These are phyloP conservation scores for Cystofilobasidium macerans DNA, from an alignment of 768 basidiomycete genomes.

Conservation along the genomic window DNA sequence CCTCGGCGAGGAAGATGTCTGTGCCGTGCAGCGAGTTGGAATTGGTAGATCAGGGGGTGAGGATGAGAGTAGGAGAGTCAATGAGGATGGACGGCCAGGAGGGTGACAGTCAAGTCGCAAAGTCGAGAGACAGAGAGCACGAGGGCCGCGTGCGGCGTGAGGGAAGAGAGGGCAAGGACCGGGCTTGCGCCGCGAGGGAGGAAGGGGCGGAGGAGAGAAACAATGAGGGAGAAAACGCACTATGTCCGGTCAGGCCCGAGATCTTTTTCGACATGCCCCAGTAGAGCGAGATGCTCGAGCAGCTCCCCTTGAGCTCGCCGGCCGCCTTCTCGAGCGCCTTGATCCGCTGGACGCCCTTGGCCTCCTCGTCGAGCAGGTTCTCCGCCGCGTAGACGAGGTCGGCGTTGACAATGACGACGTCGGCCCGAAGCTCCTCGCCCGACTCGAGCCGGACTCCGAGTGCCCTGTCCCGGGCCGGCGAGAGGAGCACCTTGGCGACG, in stretches of 20 bases:
- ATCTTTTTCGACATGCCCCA: constrained; percentile 41
- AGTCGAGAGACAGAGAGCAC: too few species aligned
- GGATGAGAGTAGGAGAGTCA: too few species aligned
- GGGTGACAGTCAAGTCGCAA: too few species aligned
- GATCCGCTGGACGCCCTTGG: constrained; percentile 12
- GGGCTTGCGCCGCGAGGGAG: background rate
- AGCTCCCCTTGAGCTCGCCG: constrained; percentile 27
- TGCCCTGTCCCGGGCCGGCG: constrained; percentile 31
- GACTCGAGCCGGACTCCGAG: constrained; percentile 37
- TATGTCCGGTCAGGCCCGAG: constrained; percentile 39
- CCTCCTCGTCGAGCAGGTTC: constrained; percentile 34
- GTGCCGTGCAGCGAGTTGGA: background rate
- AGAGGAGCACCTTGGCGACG: constrained; percentile 36
- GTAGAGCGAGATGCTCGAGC: constrained; percentile 43
- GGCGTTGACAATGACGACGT: constrained; percentile 42
- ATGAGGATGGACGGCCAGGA: too few species aligned
- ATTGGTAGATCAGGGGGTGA: too few species aligned
- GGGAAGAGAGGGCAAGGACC: too few species aligned
- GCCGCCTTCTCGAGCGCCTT: constrained; percentile 6
- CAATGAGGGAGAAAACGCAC: constrained; percentile 26
- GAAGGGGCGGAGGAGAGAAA: too few species aligned
- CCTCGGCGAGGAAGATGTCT: constrained; percentile 36
- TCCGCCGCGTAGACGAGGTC: constrained; percentile 42
- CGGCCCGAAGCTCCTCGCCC: constrained; percentile 35
- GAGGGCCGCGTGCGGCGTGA: too few species aligned